A percentile compares a stretch with the other conserved stretches of the same genome.
Conservation (phyloP, 495 filamentous ascomycete genomes). For the Aspergillus funiculosus region DNA sequence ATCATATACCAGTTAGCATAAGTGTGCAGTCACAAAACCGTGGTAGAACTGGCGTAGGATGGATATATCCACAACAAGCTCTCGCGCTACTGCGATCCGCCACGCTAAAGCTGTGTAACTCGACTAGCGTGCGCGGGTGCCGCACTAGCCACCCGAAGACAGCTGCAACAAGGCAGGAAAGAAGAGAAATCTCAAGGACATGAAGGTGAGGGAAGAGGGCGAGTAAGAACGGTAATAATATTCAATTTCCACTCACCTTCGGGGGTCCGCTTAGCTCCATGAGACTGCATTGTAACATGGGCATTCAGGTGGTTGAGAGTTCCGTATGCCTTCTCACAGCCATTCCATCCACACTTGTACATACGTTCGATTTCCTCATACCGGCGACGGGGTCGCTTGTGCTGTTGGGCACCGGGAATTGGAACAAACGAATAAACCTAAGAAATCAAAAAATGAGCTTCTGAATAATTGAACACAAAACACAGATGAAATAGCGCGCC, state of each 20-base stretch:
- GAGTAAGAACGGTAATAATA: conserved; percentile 11
- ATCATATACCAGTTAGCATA: conserved; percentile 11
- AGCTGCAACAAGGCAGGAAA: conserved; percentile 37
- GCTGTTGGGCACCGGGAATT: conserved; percentile 94
- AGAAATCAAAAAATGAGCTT: conserved; percentile 21
- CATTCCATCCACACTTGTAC: conserved; percentile 99
- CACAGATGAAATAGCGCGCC: conserved; percentile 24
- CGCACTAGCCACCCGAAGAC: conserved; percentile 36
- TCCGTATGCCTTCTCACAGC: conserved; percentile 96
- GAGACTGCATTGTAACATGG: conserved; percentile 96
- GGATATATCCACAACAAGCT: conserved; percentile 32
- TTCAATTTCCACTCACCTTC: conserved; percentile 65
- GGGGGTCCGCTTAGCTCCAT: conserved; percentile 85
- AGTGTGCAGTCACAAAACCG: not conserved
- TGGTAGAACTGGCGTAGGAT: not conserved
- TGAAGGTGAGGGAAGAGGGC: conserved; percentile 2
- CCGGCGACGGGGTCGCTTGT: conserved; percentile 88
- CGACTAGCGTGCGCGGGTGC: conserved; percentile 36
- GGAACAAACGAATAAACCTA: conserved; percentile 98
- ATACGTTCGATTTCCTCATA: conserved; percentile 99
- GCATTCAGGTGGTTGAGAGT: conserved; percentile 95
- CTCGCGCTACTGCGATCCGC: conserved; percentile 45
- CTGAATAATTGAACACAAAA: conserved; percentile 7
- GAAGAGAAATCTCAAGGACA: no score
- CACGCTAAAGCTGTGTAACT: conserved; percentile 45